These are phyloP conservation scores for Hanseniaspora singularis DNA, from an alignment of 805 yeast species.

Conservation along the genomic window DNA sequence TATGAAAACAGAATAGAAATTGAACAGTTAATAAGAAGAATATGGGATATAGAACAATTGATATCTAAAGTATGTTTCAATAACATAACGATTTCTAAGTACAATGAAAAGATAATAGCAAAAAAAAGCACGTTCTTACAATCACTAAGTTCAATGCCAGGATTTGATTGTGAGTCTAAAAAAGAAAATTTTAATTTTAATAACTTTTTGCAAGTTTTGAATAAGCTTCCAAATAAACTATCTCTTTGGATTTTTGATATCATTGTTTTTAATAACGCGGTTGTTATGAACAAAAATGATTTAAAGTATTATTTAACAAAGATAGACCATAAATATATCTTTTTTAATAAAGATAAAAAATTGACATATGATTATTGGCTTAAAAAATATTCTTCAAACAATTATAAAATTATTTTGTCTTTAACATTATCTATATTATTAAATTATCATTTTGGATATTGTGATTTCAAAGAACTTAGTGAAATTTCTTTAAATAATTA, in stretches of 20 bases:
- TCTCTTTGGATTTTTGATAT: conserved; percentile 29
- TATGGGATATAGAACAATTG: conserved; percentile 28
- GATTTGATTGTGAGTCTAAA: conserved; percentile 27
- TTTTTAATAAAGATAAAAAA: conserved; percentile 24
- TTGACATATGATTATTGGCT: conserved; percentile 27
- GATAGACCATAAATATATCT: conserved; percentile 18
- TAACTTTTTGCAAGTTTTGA: conserved; percentile 28
- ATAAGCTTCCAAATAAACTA: conserved; percentile 26
- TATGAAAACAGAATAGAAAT: conserved; percentile 16
- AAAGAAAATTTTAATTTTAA: conserved; percentile 24
- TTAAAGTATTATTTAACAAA: conserved; percentile 1
- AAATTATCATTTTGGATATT: conserved; percentile 43
- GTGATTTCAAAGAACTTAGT: conserved; percentile 25
- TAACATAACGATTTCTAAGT: conserved; percentile 23
- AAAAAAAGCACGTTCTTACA: conserved; percentile 27
- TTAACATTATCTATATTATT: conserved; percentile 33
- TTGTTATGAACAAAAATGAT: conserved; percentile 3
- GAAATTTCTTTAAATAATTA: conserved; percentile 1
- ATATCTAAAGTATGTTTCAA: conserved; percentile 28
- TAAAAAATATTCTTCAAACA: conserved; percentile 28
- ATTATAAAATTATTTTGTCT: conserved; percentile 34
- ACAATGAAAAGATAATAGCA: conserved; percentile 24
- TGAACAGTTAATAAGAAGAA: conserved; percentile 18
- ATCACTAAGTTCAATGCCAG: conserved; percentile 25
- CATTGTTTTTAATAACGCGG: conserved; percentile 26